Conservation (phyloP, 176 grass and related monocot genomes). For the Ensete glaucum region DNA sequence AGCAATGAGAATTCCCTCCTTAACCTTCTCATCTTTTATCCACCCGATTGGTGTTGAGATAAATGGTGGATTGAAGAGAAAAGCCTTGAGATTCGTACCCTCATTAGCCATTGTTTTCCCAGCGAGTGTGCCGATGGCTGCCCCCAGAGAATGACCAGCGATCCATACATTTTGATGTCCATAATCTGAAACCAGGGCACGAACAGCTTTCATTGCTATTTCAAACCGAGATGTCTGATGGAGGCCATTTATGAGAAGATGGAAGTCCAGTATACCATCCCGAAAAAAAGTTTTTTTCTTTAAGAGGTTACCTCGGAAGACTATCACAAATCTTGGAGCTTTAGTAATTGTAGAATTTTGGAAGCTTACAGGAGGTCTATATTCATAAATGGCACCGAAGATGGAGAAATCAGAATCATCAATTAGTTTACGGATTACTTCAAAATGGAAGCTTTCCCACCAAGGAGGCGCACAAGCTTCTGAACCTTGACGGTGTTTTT, state of each 20-base stretch:
- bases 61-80: conserved; percentile 76
- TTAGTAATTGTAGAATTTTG: background rate
- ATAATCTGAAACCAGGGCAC: conserved; percentile 14
- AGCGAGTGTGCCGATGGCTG: conserved; percentile 26
- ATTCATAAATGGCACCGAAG: conserved; percentile 28
- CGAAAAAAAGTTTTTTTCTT: conserved; percentile 21
- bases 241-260: conserved; percentile 8
- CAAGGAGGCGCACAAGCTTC: conserved; percentile 25
- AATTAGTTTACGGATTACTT: conserved; percentile 27
- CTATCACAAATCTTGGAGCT: conserved; percentile 29
- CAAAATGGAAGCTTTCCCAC: conserved; percentile 36
- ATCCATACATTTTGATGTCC: conserved; percentile 28
- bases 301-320: conserved; percentile 28
- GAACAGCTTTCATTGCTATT: conserved; percentile 22
- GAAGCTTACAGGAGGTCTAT: background rate
- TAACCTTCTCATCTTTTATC: conserved; percentile 43
- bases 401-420: conserved; percentile 31
- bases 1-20: conserved; percentile 41
- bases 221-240: conserved; percentile 20
- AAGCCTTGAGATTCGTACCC: conserved; percentile 34
- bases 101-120: conserved; percentile 29
- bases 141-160: conserved; percentile 36
- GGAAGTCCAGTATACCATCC: conserved; percentile 24
- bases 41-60: conserved; percentile 42
- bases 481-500: background rate